Evolutionary conservation across 768 basidiomycete species (phyloP).

Genomic region (Rhizopogon vesiculosus): DNA sequence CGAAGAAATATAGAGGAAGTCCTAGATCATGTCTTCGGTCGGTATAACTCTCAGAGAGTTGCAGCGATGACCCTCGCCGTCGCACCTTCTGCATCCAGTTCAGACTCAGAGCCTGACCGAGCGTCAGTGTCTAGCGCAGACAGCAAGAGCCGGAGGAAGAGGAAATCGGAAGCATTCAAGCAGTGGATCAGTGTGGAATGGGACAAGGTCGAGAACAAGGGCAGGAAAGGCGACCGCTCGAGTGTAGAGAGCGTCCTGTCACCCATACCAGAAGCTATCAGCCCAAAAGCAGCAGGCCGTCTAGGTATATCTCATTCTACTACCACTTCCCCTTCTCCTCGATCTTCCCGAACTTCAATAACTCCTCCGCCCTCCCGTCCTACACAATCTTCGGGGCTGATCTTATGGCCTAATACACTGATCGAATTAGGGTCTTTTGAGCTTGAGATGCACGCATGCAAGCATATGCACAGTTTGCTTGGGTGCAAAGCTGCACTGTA

Average conservation of each 20-base stretch:
- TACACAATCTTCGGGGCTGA: conserved; percentile 57
- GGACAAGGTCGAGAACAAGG: conserved; percentile 27
- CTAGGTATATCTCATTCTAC: conserved; percentile 27
- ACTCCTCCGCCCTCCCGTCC: conserved; percentile 15
- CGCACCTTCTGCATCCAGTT: conserved; percentile 36
- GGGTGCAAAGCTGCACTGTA: conserved; percentile 55
- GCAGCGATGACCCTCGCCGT: conserved; percentile 52
- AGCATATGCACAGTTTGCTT: conserved; percentile 59
- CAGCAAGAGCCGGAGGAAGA: conserved; percentile 15
- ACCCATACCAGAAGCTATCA: conserved; percentile 24
- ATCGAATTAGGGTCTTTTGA: conserved; percentile 53
- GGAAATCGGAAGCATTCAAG: conserved; percentile 28
- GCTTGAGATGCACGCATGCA: conserved; percentile 74
- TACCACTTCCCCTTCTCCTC: conserved; percentile 3
- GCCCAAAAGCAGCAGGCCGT: conserved; percentile 32
- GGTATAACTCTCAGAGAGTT: conserved; percentile 36
- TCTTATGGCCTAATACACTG: conserved; percentile 57
- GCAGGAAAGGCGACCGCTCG: conserved; percentile 20
- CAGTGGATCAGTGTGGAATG: conserved; percentile 34
- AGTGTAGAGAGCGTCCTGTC: conserved; percentile 21
- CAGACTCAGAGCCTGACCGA: conserved; percentile 9
- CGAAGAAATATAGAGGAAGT: conserved; percentile 42
- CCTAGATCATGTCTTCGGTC: conserved; percentile 49
- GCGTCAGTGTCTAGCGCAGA: conserved; percentile 22
- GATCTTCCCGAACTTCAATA: neutral